These are phyloP conservation scores for Trichoderma koningiopsis DNA, from an alignment of 2,329 filamentous ascomycete species.

Conservation along the genomic window DNA sequence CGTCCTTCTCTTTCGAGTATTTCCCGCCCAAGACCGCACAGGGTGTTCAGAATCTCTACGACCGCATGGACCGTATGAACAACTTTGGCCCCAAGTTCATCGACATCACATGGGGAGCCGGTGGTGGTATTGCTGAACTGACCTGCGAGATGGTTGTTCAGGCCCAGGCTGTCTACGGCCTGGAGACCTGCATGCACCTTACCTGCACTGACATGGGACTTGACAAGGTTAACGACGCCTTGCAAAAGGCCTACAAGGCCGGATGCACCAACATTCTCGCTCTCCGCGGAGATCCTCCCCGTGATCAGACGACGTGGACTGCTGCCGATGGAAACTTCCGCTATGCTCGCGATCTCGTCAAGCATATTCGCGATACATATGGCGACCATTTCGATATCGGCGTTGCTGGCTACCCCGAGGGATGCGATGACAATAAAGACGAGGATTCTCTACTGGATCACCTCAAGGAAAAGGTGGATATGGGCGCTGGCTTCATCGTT, in stretches of 20 bases:
- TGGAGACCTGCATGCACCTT: slow-evolving; percentile 98
- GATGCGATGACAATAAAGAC: slow-evolving; percentile 89
- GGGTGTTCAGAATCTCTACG: slow-evolving; percentile 98
- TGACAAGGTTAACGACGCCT: slow-evolving; percentile 85
- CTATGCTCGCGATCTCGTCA: slow-evolving; percentile 89
- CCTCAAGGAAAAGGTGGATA: slow-evolving; percentile 95
- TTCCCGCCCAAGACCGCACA: slow-evolving; percentile 97
- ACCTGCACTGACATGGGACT: slow-evolving; percentile 98
- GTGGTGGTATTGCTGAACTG: slow-evolving; percentile 84
- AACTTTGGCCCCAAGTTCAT: slow-evolving; percentile 92
- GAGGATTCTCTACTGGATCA: slow-evolving; percentile 85
- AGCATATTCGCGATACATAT: slow-evolving; percentile 77
- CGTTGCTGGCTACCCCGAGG: slow-evolving; percentile 94
- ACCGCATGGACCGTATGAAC: slow-evolving; percentile 99
- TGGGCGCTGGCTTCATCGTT: slow-evolving; percentile 89
- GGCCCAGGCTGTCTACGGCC: slow-evolving; percentile 89
- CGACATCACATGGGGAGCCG: slow-evolving; percentile 97
- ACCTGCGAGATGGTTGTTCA: slow-evolving; percentile 98
- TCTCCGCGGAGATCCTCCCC: slow-evolving; percentile 86
- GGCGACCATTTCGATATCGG: slow-evolving; percentile 86
- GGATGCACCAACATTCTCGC: slow-evolving; percentile 98
- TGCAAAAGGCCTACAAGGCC: slow-evolving; percentile 85
- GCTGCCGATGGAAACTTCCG: slow-evolving; percentile 83
- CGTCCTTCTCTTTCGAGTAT: slow-evolving; percentile 98
- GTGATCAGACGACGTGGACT: slow-evolving; percentile 93